A percentile compares a stretch with the other conserved stretches of the same genome.
phyloP scores from a whole-genome alignment of 1,139 yeast genomes.

The Sugiyamaella sp. region DNA sequence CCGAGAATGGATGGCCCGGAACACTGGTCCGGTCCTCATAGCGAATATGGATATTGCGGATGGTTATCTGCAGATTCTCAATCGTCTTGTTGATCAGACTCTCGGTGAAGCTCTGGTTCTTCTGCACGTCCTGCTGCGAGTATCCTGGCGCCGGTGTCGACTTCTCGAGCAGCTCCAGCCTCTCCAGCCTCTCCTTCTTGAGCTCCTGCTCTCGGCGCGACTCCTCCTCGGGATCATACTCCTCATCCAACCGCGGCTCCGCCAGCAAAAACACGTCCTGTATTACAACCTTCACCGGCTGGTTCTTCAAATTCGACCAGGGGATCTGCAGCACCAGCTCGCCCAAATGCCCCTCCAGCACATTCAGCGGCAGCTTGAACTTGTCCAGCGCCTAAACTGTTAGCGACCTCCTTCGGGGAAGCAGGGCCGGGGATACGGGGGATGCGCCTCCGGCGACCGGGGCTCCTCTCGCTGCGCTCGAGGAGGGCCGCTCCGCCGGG shows the following conservation, averaged over 20 bases:
- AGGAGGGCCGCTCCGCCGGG: too few species aligned
- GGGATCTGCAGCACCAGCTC: conserved; percentile 90
- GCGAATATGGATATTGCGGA: conserved; percentile 86
- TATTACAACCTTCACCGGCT: conserved; percentile 89
- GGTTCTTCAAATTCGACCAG: conserved; percentile 91
- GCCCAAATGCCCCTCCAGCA: conserved; percentile 90
- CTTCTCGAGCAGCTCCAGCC: conserved; percentile 59
- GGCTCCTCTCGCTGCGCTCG: too few species aligned
- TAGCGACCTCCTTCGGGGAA: too few species aligned
- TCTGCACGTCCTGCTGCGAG: conserved; percentile 50
- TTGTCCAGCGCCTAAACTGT: conserved; percentile 67
- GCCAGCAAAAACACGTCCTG: conserved; percentile 87
- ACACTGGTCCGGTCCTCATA: conserved; percentile 70
- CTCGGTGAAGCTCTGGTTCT: conserved; percentile 82
- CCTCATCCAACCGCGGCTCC: conserved; percentile 60
- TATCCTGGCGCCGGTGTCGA: conserved; percentile 36
- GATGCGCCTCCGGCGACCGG: too few species aligned
- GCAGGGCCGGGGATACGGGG: too few species aligned
- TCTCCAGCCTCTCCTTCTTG: conserved; percentile 68
- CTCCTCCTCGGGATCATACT: conserved; percentile 68
- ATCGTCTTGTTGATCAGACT: conserved; percentile 85
- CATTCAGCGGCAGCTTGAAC: conserved; percentile 82
- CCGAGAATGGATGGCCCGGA: conserved; percentile 68
- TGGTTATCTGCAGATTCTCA: conserved; percentile 91
- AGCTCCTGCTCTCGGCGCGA: conserved; percentile 61